Conservation (phyloP, 805 yeast species). For the Ogataea populi-albae region DNA sequence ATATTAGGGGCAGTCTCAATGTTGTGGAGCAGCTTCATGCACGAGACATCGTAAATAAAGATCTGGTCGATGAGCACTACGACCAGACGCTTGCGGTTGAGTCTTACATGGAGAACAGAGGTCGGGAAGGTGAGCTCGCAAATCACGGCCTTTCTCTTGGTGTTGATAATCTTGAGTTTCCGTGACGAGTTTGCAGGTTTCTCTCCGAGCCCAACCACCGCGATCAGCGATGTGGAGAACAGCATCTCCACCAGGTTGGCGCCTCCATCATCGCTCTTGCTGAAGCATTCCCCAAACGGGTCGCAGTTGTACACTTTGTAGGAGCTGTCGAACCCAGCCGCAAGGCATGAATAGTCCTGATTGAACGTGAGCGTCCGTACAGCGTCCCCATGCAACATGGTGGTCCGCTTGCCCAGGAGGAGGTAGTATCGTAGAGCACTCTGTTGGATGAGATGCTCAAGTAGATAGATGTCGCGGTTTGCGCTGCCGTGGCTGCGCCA, state of each 20-base stretch:
- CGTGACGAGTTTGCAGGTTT: conserved; percentile 72
- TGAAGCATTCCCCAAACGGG: conserved; percentile 75
- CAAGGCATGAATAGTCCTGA: conserved; percentile 83
- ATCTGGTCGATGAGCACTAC: conserved; percentile 80
- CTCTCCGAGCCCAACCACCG: conserved; percentile 76
- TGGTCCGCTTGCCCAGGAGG: too few relatives aligned
- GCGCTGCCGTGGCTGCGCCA: too few relatives aligned
- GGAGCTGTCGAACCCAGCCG: conserved; percentile 64
- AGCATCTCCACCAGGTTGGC: conserved; percentile 83
- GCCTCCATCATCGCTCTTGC: conserved; percentile 45
- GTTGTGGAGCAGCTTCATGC: conserved; percentile 77
- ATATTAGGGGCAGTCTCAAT: conserved; percentile 49
- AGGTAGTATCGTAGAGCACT: too few relatives aligned
- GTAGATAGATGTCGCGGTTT: too few relatives aligned
- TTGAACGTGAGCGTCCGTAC: conserved; percentile 49
- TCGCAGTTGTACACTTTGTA: conserved; percentile 83
- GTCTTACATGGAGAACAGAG: conserved; percentile 62
- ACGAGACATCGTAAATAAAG: conserved; percentile 83
- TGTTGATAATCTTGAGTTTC: conserved; percentile 76
- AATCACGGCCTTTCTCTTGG: conserved; percentile 68
- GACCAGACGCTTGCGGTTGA: conserved; percentile 79
- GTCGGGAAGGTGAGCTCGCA: conserved; percentile 90
- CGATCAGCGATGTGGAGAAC: conserved; percentile 82
- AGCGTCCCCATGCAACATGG: conserved; percentile 9
- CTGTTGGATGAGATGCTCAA: too few relatives aligned